Conservation (phyloP, 2,329 filamentous ascomycete species). For the Ophiostoma himal-ulmi region DNA sequence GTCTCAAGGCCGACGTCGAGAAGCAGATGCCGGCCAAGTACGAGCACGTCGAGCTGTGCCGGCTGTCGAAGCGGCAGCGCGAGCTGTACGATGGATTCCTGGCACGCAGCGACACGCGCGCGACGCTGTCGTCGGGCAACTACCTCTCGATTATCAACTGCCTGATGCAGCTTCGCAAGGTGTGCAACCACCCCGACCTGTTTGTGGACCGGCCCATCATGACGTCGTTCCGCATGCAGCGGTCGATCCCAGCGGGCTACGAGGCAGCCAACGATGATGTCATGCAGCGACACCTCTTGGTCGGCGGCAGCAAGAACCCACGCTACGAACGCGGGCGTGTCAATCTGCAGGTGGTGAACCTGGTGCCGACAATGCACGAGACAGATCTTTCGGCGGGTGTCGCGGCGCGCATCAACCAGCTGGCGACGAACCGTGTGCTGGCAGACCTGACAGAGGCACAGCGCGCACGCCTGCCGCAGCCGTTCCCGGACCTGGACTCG, state of each 20-base stretch:
- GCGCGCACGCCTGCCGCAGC: conserved; percentile 53
- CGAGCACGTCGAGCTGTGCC: conserved; percentile 93
- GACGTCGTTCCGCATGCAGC: conserved; percentile 89
- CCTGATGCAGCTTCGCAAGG: conserved; percentile 92
- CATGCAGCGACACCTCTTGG: conserved; percentile 55
- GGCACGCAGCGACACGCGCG: conserved; percentile 79
- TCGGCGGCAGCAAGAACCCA: not conserved
- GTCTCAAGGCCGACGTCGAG: conserved; percentile 93
- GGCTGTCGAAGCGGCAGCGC: conserved; percentile 87
- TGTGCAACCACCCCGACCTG: conserved; percentile 96
- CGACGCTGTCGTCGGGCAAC: conserved; percentile 85
- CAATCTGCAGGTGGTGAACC: conserved; percentile 70
- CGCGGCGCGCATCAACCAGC: conserved; percentile 53
- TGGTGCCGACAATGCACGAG: conserved; percentile 68
- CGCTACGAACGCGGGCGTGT: conserved; percentile 37
- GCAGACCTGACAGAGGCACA: conserved; percentile 68
- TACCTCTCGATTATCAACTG: conserved; percentile 98
- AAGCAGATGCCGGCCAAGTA: conserved; percentile 99
- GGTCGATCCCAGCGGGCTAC: conserved; percentile 69
- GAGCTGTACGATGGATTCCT: conserved; percentile 97
- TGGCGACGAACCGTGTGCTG: conserved; percentile 65
- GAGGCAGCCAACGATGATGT: conserved; percentile 61
- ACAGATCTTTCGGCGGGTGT: conserved; percentile 52
- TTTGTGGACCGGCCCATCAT: conserved; percentile 95
- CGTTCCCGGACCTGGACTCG: conserved; percentile 47